Evolutionary conservation across 257 asterid genomes (phyloP).

Genomic region (Salvia splendens): DNA sequence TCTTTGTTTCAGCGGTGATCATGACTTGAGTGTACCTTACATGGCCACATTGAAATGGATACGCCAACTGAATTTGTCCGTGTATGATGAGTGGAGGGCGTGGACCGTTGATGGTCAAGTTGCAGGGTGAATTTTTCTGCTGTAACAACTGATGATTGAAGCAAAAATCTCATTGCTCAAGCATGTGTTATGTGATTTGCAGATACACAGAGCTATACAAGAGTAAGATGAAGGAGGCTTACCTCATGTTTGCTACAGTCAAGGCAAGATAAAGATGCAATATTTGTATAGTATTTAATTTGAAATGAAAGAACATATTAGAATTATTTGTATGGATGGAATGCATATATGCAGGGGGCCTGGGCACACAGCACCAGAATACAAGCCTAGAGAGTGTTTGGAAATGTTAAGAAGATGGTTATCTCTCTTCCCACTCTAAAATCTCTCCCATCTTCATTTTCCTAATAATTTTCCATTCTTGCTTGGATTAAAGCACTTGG

Average conservation of each 20-base stretch:
- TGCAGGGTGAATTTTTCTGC: constrained; percentile 41
- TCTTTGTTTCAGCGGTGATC: constrained; percentile 48
- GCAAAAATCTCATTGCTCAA: not conserved
- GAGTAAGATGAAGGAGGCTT: not conserved
- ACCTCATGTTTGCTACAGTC: constrained; percentile 15
- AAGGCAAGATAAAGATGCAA: not conserved
- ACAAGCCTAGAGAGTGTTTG: constrained; percentile 36
- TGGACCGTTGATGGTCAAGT: constrained; percentile 49
- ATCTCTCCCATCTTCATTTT: too few relatives aligned
- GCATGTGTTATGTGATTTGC: not conserved
- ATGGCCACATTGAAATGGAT: constrained; percentile 47
- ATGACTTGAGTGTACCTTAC: constrained; percentile 43
- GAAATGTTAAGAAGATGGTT: constrained; percentile 40
- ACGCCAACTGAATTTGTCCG: constrained; percentile 38
- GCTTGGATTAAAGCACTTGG: too few relatives aligned
- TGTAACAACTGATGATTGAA: not conserved
- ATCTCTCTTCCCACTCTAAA: constrained; percentile 3
- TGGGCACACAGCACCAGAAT: constrained; percentile 45
- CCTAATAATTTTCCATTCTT: too few relatives aligned
- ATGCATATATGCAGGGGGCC: constrained; percentile 35
- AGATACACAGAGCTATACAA: constrained; percentile 2
- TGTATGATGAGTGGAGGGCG: constrained; percentile 46
- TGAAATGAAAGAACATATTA: not conserved
- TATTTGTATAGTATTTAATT: not conserved
- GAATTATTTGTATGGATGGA: not conserved